Evolutionary conservation across 2,329 filamentous ascomycete species (phyloP).

Genomic region (Fusarium succisae): DNA sequence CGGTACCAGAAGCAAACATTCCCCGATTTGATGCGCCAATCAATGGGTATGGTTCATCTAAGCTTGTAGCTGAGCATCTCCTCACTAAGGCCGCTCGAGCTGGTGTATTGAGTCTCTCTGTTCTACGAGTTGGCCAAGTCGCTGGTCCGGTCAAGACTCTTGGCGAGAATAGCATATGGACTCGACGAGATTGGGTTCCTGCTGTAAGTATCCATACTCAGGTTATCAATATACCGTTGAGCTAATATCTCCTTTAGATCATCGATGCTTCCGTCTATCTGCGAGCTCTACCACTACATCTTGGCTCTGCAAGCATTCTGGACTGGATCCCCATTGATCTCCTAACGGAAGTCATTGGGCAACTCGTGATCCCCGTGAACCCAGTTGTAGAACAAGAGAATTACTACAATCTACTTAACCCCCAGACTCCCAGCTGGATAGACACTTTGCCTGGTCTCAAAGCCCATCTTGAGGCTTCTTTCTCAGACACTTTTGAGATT

Average conservation of each 20-base stretch:
- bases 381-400: background rate
- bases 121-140: background rate
- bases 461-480: background rate
- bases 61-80: background rate
- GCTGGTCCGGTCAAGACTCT: background rate
- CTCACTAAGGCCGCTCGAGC: background rate
- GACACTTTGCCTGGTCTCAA: background rate
- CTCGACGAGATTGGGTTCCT: background rate
- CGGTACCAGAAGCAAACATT: background rate
- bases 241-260: background rate
- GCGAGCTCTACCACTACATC: background rate
- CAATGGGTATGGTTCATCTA: background rate
- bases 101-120: background rate
- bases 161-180: background rate
- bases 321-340: background rate
- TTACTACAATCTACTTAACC: background rate
- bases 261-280: background rate
- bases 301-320: background rate
- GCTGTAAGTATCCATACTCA: background rate
- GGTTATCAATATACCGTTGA: fast-evolving
- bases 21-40: background rate
- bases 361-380: background rate
- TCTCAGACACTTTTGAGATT: fast-evolving
- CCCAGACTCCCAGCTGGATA: background rate
- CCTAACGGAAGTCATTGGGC: background rate